Evolutionary conservation across 495 filamentous ascomycete genomes (phyloP).

Genomic region (Penicillium desertorum): DNA sequence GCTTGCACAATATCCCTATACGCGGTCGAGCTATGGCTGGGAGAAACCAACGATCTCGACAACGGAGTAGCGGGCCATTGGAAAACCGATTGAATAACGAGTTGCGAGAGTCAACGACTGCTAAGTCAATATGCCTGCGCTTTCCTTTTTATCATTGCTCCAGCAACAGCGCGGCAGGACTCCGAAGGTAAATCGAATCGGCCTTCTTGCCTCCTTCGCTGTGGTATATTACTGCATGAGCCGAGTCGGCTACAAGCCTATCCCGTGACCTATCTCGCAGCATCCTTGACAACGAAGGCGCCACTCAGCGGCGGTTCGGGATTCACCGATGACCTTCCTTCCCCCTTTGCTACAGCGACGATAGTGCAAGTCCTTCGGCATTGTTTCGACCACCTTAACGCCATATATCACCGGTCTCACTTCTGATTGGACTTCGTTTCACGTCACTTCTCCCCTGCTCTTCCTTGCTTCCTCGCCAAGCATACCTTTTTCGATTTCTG

Average conservation of each 20-base stretch:
- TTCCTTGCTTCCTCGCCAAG: background rate
- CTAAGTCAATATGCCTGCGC: background rate
- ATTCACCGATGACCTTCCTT: background rate
- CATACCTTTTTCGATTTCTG: background rate
- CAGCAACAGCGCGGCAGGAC: background rate
- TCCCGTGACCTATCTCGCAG: background rate
- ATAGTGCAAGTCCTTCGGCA: background rate
- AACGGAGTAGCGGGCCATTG: conserved; percentile 73
- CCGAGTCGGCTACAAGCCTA: background rate
- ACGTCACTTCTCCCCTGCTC: conserved; percentile 2
- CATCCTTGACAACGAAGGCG: background rate
- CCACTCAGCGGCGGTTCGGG: background rate
- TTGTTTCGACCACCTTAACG: background rate
- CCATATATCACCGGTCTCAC: conserved; percentile 6
- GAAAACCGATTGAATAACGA: conserved; percentile 75
- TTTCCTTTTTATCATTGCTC: background rate
- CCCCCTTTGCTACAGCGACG: background rate
- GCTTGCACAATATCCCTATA: conserved; percentile 85
- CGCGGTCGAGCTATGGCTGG: conserved; percentile 81
- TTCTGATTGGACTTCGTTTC: conserved; percentile 4
- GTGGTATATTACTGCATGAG: conserved; percentile 3
- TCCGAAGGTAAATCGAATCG: background rate
- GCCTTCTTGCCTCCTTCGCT: background rate
- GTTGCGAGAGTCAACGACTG: background rate
- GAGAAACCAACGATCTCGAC: conserved; percentile 69